These are phyloP conservation scores for Triglochin maritima DNA, from an alignment of 106 monocot species.

Conservation along the genomic window DNA sequence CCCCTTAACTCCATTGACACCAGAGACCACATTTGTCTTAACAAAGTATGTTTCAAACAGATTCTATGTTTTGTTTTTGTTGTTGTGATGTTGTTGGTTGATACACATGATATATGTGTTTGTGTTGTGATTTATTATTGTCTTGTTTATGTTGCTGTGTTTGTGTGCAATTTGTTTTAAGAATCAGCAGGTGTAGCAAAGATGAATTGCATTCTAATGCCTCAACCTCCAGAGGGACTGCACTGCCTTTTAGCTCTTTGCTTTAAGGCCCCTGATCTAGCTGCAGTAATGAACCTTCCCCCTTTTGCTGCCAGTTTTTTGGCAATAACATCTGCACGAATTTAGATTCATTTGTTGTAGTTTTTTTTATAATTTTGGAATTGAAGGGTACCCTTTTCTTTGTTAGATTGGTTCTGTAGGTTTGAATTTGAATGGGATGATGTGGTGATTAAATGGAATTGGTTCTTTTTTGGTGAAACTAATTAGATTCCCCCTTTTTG, in stretches of 20 bases:
- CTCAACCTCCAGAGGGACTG: conserved; percentile 3
- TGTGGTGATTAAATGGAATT: background rate
- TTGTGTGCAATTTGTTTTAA: background rate
- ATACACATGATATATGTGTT: background rate
- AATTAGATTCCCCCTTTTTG: no score
- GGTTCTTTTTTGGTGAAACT: background rate
- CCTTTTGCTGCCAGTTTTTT: background rate
- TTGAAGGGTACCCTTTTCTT: background rate
- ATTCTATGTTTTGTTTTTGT: conserved; percentile 1
- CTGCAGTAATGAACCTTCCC: conserved; percentile 5
- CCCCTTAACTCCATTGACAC: background rate
- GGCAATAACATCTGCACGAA: background rate
- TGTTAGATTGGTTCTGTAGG: background rate
- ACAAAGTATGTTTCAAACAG: background rate
- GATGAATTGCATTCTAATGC: conserved; percentile 8
- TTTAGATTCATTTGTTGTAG: background rate
- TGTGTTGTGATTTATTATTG: conserved; percentile 1
- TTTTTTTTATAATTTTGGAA: background rate
- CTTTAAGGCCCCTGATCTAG: conserved; percentile 6
- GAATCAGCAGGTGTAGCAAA: background rate
- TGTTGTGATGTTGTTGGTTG: background rate
- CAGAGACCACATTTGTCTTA: background rate
- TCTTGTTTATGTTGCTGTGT: background rate
- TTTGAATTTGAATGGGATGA: background rate
- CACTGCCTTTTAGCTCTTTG: conserved; percentile 1